Base-by-base conservation (phyloP, 441 rosid species). In the Flueggea neowawraea region DNA sequence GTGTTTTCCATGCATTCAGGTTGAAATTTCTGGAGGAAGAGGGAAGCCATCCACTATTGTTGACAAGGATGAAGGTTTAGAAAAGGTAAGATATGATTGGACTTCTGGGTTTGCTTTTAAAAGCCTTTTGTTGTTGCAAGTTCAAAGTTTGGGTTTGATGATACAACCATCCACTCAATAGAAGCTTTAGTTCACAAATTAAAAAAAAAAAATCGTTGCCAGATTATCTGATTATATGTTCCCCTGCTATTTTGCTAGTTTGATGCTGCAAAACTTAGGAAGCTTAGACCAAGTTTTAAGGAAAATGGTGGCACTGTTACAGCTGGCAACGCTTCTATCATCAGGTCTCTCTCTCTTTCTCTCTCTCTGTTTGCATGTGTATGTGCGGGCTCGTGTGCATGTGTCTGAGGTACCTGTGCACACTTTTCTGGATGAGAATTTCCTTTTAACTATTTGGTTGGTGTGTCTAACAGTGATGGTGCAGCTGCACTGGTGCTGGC, bases 321-420 rank as follows among this genome's bases (percentile, higher is more conserved):
- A 55, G 99, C 99, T 16, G 99, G 97, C 63, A 94, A 94, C 86
- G 96, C 99, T 73, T 91, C 99, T 69, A 89, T 66, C 73, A 89
- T 89, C 79, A 91, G 98, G 98, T 93, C 39, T 62, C 55, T 64
- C 43, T 58, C 55, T 33, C 17, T 60, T 16, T 44, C 31, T 56
- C 53, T 44, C 39, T 54, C 28, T 22, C 36, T 58, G 14, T 22
- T 22, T 22, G 28, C 28, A 22, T 22, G 28, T 22, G 28, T 22
- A 22, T 22, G 28, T 22, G 28, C 28, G 28, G 1, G 28, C 28
- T 22, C 28, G 2, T 22, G 28, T 22, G 28, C 28, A 22, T 22
- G 28, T 22, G 28, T 22, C 28, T 22, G 28, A 22, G 16, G 55
- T 16, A 3, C 17, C 28, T 15, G 6, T 52, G 17, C 11, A 22